These are phyloP conservation scores for Xylaria bambusicola DNA, from an alignment of 495 filamentous ascomycete genomes.

Conservation along the genomic window DNA sequence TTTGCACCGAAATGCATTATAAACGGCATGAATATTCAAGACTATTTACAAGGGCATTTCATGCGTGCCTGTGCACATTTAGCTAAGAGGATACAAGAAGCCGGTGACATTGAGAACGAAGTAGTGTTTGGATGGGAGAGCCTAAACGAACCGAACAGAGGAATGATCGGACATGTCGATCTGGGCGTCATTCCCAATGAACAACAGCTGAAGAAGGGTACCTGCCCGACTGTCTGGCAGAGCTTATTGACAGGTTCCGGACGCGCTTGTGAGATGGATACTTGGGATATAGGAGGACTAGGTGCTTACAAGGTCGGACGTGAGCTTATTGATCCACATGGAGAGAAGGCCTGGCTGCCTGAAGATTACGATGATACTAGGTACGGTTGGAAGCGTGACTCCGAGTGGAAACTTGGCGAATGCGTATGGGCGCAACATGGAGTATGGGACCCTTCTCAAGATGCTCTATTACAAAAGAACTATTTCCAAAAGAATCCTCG, in stretches of 20 bases:
- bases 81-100: constrained; percentile 82
- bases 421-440: constrained; percentile 97
- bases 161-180: constrained; percentile 83
- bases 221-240: constrained; percentile 93
- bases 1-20: constrained; percentile 97
- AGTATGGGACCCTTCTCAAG: constrained; percentile 83
- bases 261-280: constrained; percentile 82
- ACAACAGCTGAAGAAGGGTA: constrained; percentile 90
- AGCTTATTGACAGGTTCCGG: constrained; percentile 88
- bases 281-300: constrained; percentile 90
- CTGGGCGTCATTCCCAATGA: constrained; percentile 79
- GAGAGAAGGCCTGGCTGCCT: constrained; percentile 81
- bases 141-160: constrained; percentile 91
- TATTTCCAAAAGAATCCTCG: constrained; percentile 80
- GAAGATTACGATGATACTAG: constrained; percentile 76
- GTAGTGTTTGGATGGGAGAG: constrained; percentile 95
- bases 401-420: constrained; percentile 86
- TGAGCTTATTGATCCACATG: constrained; percentile 83
- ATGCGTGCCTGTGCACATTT: constrained; percentile 76
- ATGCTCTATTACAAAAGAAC: constrained; percentile 77
- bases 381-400: constrained; percentile 89
- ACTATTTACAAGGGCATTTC: constrained; percentile 89
- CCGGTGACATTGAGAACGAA: constrained; percentile 83
- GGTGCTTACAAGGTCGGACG: constrained; percentile 88
- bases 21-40: constrained; percentile 92